Evolutionary conservation across 108 stramenopile species (phyloP), one percentile per base, ranked within the genome.

Genomic region (Poteriospumella lacustris): DNA sequence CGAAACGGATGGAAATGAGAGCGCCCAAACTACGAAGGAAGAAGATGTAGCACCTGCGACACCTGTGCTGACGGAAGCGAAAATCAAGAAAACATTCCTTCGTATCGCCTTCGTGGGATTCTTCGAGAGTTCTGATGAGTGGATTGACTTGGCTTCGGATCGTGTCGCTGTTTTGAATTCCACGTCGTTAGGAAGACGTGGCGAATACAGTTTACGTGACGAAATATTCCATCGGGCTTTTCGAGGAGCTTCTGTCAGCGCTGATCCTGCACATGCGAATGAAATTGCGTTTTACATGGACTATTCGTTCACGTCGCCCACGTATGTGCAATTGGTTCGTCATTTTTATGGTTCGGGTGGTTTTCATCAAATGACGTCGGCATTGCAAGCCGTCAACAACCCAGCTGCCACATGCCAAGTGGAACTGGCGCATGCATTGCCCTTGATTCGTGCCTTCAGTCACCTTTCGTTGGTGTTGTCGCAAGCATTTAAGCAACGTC

Each of bases 41-140:
- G 47, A 52, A 52, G 47, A 15, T 19, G 47, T 19, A 15, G 15
- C 47, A 52, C 9, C 47, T 9, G 19, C 64, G 64, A 19, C 12
- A 67, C 19, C 40, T 15, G 36, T 67, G 64, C 15, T 31, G 39
- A 15, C 36, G 19, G 15, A 15, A 31, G 64, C 19, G 9, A 19
- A 52, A 19, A 24, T 36, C 34, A 68, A 68, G 28, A 68, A 68
- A 3, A 52, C 29, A 28, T 73, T 5, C 3, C 31, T 33, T 56
- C 12, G 33, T 33, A 56, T 73, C 5, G 36, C 70, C 31, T 73
- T 34, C 31, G 33, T 73, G 38, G 70, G 70, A 34, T 56, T 52
- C 5, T 33, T 42, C 33, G 5, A 5, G 38, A 12, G 12, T 5
- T 73, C 36, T 73, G 70, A 73, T 56, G 70, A 73, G 33, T 73